Evolutionary conservation across 2,329 filamentous ascomycete genomes (phyloP), one percentile per base, ranked within the genome.

Genomic region (Pseudogymnoascus sp.): DNA sequence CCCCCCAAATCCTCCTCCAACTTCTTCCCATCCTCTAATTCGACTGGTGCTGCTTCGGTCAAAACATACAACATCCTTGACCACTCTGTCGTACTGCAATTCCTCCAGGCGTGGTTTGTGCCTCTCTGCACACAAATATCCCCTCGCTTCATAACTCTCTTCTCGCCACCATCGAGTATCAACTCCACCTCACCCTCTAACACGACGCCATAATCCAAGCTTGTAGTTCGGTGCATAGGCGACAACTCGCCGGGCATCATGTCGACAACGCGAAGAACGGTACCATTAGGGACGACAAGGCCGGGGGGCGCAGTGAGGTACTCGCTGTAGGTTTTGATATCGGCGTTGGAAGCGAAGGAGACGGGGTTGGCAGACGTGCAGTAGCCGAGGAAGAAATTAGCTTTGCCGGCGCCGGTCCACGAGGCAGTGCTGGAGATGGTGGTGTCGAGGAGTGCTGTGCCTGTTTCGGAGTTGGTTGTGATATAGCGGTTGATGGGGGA

Each of bases 121-220:
- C 78, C 79, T 53, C 77, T 70, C 66, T 80, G 77, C 0, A 80
- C 72, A 59, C 78, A 71, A 14, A 76, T 67, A 64, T 80, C 78
- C 4, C 78, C 78, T 1, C 71, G 68, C n/a, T 66, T 64, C 31
- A 80, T 59, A 0, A 71, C 71, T 65, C 69, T 76, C 67, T 73
- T 76, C 61, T 76, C 76, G 5, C 77, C 77, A 3, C 71, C 68
- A 64, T 80, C 78, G 1, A 80, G 71, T 4, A 64, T 67, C n/a
- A 78, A 66, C 3, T 76, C 74, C 5, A 79, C 73, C 62, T 74
- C 72, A 1, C 78, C 78, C 6, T 72, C 69, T 6, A 80, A 14
- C 14, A 80, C 73, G 31, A 77, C 69, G 14, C 69, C 72, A 60
- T 79, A 80, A 67, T 80, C 78, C 16, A 79, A 67, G 61, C 72